These are phyloP conservation scores for Penicillium silybi DNA, from an alignment of 495 filamentous ascomycete species.

Conservation along the genomic window DNA sequence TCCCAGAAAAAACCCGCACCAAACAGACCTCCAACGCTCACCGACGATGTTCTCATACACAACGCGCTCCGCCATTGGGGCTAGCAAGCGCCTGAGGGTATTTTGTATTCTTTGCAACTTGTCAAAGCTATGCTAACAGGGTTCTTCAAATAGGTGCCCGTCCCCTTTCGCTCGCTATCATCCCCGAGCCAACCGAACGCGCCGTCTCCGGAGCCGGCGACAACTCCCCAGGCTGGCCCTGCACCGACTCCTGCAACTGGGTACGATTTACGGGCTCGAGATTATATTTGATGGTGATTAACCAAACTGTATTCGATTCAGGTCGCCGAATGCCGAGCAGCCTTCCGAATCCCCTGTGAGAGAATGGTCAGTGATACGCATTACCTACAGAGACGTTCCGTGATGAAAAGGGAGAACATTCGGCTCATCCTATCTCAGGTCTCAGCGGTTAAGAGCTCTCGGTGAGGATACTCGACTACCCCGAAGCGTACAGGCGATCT, in stretches of 20 bases:
- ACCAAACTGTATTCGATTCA: constrained; percentile 1
- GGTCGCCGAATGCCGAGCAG: constrained; percentile 9
- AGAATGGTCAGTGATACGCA: constrained; percentile 26
- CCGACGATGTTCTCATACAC: constrained; percentile 24
- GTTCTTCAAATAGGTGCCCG: constrained; percentile 14
- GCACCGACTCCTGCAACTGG: neutral
- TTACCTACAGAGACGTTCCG: neutral
- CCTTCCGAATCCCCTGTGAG: constrained; percentile 19
- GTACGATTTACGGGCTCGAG: neutral
- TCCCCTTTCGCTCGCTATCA: constrained; percentile 25
- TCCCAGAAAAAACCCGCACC: constrained; percentile 20
- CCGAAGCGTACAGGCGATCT: constrained; percentile 75
- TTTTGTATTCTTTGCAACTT: neutral
- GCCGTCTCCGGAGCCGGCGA: constrained; percentile 12
- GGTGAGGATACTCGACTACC: constrained; percentile 54
- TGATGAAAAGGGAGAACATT: neutral
- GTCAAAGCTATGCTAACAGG: neutral
- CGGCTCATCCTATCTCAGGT: constrained; percentile 26
- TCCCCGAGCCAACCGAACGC: constrained; percentile 17
- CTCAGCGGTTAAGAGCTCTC: constrained; percentile 33
- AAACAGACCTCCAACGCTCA: constrained; percentile 3
- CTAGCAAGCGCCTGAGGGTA: constrained; percentile 20
- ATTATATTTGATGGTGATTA: neutral
- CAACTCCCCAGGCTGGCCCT: constrained; percentile 6
- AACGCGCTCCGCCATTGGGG: constrained; percentile 25